Evolutionary conservation across 148 eudicot genomes (phyloP), one percentile per base, ranked within the genome.

Genomic region (Fagopyrum homotropicum): DNA sequence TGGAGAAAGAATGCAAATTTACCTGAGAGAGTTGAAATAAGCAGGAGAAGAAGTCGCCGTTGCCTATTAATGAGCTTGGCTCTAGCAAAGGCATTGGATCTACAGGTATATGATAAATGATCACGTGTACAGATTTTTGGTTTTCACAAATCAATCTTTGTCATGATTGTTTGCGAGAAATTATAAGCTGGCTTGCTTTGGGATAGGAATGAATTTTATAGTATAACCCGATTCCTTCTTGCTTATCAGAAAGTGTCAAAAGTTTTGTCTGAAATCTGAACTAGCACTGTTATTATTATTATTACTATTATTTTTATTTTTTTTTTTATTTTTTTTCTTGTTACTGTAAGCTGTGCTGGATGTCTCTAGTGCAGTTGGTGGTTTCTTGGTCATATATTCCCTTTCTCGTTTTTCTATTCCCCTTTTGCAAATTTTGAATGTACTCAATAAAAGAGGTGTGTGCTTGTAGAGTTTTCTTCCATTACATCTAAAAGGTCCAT

Each of bases 21-120:
- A 73, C 82, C 96, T 77, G 85, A 83, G 72, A 86, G 99, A 81
- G 98, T 95, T 75, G 97, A 95, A 81, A 75, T 88, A 81, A 95
- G 99, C 78, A 89, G 97, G 78, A 85, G 99, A 79, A 92, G 97
- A 86, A 95, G 99, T 79, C 83, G 97, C 48, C 90, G 99, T 44
- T 95, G 99, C 84, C 87, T 95, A 72, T 83, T 95, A 81, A 88
- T 92, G 97, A 92, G 97, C 80, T 86, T 86, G 83, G 97, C 97
- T 85, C 84, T 92, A 84, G 99, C 99, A 71, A 92, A 88, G 84
- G 87, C 89, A 69, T 79, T 89, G 56, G 82, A 78, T 72, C 88
- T 92, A 82, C 97, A 95, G 99, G 99, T 95, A 66, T 12, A 66
- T 66, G 3, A 61, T 63, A 29, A 63, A 29, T 29, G 69, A 63